Percentiles rank a stretch among this genome's conserved stretches.
Evolutionary conservation across 306 rosid genomes (phyloP).

Genomic region (Cucurbita moschata): DNA sequence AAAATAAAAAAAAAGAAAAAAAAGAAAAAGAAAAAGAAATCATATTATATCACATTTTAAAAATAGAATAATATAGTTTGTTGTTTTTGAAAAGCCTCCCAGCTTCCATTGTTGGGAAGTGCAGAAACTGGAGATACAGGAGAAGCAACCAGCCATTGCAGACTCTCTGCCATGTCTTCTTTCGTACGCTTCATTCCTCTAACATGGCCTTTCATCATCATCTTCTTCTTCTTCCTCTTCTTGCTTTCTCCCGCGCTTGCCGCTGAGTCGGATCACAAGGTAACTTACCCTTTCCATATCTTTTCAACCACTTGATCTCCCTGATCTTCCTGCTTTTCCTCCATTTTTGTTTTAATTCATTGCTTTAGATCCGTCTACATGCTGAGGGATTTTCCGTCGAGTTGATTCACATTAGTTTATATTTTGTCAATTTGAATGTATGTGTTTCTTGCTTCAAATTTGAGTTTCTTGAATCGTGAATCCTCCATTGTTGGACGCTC

Average conservation of each 20-base stretch:
- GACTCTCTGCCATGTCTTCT: conserved; percentile 46
- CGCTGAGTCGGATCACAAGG: conserved; percentile 92
- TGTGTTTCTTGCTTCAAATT: neutral
- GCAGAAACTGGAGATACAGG: neutral
- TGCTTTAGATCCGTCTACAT: neutral
- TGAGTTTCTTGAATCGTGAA: neutral
- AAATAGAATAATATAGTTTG: neutral
- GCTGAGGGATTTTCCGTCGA: neutral
- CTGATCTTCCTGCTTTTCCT: neutral
- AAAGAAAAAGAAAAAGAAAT: neutral
- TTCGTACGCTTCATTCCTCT: conserved; percentile 33
- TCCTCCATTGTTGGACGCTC: neutral
- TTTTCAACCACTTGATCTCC: neutral
- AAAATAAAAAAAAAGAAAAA: neutral
- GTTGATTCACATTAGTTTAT: neutral
- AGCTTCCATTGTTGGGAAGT: neutral
- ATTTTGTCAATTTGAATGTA: neutral
- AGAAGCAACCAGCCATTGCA: neutral
- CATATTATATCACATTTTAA: neutral
- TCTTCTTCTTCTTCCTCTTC: conserved; percentile 22
- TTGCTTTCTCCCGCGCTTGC: conserved; percentile 25
- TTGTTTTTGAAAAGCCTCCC: neutral
- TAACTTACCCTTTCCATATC: conserved; percentile 5
- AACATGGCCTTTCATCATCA: conserved; percentile 18
- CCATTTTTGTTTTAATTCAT: neutral